Percentiles rank a stretch among this genome's conserved stretches.
Evolutionary conservation across 1,284 basidiomycete species (phyloP).

Genomic region (Apiotrichum gamsii): DNA sequence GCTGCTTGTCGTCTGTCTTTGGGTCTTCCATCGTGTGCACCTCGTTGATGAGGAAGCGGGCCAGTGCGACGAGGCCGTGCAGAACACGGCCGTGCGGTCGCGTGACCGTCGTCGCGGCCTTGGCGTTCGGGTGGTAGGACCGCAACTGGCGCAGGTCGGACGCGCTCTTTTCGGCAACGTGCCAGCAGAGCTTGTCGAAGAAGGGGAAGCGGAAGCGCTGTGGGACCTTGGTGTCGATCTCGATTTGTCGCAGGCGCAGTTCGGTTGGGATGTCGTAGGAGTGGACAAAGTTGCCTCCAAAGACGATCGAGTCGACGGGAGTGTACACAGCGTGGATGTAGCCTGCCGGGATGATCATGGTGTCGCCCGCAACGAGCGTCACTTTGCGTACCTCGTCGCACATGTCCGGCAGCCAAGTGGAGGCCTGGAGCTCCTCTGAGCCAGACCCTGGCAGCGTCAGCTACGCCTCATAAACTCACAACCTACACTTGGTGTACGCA

Average conservation of each 20-base stretch:
- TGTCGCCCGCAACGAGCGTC: constrained; percentile 73
- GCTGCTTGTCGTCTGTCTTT: constrained; percentile 53
- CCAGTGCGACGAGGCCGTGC: constrained; percentile 62
- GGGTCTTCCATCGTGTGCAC: constrained; percentile 58
- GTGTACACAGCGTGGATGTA: constrained; percentile 99
- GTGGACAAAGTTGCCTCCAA: constrained; percentile 95
- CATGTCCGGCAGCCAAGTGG: constrained; percentile 79
- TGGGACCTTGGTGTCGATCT: constrained; percentile 85
- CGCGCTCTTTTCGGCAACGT: constrained; percentile 71
- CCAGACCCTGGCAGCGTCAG: constrained; percentile 56
- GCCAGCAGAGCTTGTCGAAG: constrained; percentile 80
- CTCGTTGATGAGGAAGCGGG: constrained; percentile 73
- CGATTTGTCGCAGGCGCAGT: constrained; percentile 79
- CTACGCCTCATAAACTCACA: too few relatives aligned
- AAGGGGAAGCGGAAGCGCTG: constrained; percentile 90
- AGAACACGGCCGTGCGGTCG: constrained; percentile 54
- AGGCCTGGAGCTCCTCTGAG: constrained; percentile 70
- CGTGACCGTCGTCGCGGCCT: neutral
- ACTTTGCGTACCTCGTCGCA: constrained; percentile 78
- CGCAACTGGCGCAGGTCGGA: constrained; percentile 62
- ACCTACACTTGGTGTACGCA: constrained; percentile 53
- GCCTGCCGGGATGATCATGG: constrained; percentile 90
- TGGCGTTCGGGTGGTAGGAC: constrained; percentile 49
- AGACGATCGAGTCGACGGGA: constrained; percentile 84
- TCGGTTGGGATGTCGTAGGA: constrained; percentile 53